These are phyloP conservation scores for Hypoxylon sp. DNA, from an alignment of 2,329 filamentous ascomycete genomes.

Conservation along the genomic window DNA sequence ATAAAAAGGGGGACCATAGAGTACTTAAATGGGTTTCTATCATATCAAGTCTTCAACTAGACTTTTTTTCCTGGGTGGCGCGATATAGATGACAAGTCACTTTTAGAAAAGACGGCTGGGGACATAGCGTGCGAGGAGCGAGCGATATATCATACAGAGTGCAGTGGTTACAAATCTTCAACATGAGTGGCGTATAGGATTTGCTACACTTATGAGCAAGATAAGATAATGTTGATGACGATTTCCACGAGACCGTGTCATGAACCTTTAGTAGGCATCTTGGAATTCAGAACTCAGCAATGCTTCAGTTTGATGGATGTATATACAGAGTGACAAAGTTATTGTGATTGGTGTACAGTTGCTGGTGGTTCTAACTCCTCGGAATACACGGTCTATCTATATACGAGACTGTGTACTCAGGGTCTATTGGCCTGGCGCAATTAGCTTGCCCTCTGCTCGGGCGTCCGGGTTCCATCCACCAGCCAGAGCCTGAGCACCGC, in stretches of 20 bases:
- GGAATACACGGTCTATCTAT: slow-evolving; percentile 28
- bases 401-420: slow-evolving; percentile 11
- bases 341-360: slow-evolving; percentile 24
- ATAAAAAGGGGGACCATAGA: neutral
- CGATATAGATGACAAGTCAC: neutral
- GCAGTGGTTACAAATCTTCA: neutral
- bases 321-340: slow-evolving; percentile 39
- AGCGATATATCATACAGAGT: neutral
- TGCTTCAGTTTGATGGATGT: slow-evolving; percentile 12
- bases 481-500: slow-evolving; percentile 74
- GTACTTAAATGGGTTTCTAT: neutral
- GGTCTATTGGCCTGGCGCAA: slow-evolving; percentile 87
- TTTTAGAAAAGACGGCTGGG: neutral
- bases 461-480: slow-evolving; percentile 87
- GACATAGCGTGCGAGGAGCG: neutral
- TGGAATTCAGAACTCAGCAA: slow-evolving; percentile 15
- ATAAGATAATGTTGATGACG: neutral
- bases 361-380: slow-evolving; percentile 18
- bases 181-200: neutral
- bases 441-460: slow-evolving; percentile 78
- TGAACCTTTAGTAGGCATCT: slow-evolving; percentile 1
- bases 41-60: no score
- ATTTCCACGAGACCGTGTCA: neutral
- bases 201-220: neutral
- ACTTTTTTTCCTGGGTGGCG: neutral